Evolutionary conservation across 352 stramenopile species (phyloP), one percentile per base, ranked within the genome.

Genomic region (Phytophthora pisi): DNA sequence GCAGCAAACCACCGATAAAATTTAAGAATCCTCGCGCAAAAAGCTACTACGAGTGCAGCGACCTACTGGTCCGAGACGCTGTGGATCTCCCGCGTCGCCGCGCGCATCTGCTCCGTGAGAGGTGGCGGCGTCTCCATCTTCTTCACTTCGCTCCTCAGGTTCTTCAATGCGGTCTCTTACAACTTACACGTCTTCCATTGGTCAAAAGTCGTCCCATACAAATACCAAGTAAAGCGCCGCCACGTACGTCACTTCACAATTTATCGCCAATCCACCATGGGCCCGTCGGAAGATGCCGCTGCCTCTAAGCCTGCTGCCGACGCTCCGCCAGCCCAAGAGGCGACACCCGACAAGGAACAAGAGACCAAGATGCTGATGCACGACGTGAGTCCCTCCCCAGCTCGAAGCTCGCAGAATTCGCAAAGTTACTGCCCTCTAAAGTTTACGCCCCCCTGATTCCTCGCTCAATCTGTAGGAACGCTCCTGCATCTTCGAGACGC

Each of bases 401-500:
- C 8, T 10, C 8, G 0, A 55, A 71, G 59, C 20, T 68, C 42
- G 49, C 34, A 52, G 18, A 59, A 64, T 64, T 55, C 5, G 40
- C 36, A 3, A n/a, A 57, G 36, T 51, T 56, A 52, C 18, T 43
- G 0, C 3, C 52, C 10, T 57, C 20, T 63, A 59, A 70, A 70
- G 8, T 51, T 47, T 57, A 13, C 16, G 28, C 36, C 23, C 30
- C n/a, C 10, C n/a, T 20, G 11, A 20, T n/a, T 31, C 5, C n/a
- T 30, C 15, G 10, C 18, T 36, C n/a, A 16, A 42, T 42, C 31
- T 56, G 10, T 55, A 95, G 88, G 86, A 93, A 70, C 84, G 86
- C 3, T 95, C 88, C 1, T 92, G 77, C 66, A 90, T 95, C 60
- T 95, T 95, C 56, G 88, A 95, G 74, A 91, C 81, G 15, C 84